phyloP scores from a whole-genome alignment of 805 yeast genomes.

The Jamesozyma gamospora region DNA sequence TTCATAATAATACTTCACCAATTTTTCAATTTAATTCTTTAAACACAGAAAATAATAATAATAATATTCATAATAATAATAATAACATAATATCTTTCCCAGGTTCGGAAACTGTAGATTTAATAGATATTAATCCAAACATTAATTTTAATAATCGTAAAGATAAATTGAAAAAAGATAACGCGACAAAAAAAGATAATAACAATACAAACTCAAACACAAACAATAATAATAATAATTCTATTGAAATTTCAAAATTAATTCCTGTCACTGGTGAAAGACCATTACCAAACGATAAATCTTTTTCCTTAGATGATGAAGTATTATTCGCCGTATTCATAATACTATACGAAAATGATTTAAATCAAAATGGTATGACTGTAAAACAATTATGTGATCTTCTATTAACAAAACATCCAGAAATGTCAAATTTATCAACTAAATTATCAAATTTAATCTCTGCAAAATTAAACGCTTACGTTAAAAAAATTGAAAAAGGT shows the following conservation, averaged over 20 bases:
- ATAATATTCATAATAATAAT: conserved; percentile 1
- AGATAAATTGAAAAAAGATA: conserved; percentile 10
- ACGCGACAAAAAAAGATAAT: conserved; percentile 16
- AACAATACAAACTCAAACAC: conserved; percentile 7
- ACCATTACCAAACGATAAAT: conserved; percentile 60
- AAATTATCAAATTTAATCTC: conserved; percentile 73
- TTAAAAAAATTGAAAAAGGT: conserved; percentile 76
- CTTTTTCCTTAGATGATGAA: conserved; percentile 48
- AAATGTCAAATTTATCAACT: conserved; percentile 71
- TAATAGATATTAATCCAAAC: conserved; percentile 15
- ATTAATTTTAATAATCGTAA: conserved; percentile 5
- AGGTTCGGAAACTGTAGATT: conserved; percentile 12
- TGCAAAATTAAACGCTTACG: conserved; percentile 78
- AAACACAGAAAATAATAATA: conserved; percentile 4
- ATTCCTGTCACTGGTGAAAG: conserved; percentile 73
- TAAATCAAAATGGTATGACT: conserved; percentile 73
- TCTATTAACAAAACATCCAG: conserved; percentile 64
- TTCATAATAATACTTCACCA: conserved; percentile 27
- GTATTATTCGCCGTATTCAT: conserved; percentile 67
- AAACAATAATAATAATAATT: too few species aligned
- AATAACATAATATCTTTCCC: conserved; percentile 4
- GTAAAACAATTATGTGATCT: conserved; percentile 80
- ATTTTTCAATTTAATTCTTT: conserved; percentile 25
- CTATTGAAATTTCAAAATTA: conserved; percentile 48
- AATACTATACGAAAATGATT: conserved; percentile 59